These are phyloP conservation scores for Geranium incanum DNA, from an alignment of 441 rosid genomes.

Conservation along the genomic window DNA sequence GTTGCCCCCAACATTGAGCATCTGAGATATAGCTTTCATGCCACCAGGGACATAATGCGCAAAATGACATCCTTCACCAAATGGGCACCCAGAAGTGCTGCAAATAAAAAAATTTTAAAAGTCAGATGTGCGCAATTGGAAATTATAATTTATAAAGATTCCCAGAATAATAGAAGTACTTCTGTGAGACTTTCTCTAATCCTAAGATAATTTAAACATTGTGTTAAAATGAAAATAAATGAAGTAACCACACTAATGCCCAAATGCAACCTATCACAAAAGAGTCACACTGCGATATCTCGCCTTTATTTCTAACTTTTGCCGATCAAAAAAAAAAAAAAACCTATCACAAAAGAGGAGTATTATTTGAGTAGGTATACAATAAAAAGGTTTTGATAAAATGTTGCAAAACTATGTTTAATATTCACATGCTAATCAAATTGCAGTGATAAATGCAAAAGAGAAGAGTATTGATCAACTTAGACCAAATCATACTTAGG, in stretches of 20 bases:
- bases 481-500: background rate
- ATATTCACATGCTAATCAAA: background rate
- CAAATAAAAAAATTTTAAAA: slow-evolving; percentile 8
- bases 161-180: background rate
- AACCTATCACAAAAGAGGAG: background rate
- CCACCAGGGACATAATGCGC: slow-evolving; percentile 94
- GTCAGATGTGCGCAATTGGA: background rate
- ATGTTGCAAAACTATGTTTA: background rate
- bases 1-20: slow-evolving; percentile 46
- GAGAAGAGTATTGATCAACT: background rate
- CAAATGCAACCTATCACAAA: background rate
- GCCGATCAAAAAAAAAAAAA: too few species aligned
- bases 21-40: slow-evolving; percentile 65
- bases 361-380: background rate
- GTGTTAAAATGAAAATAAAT: background rate
- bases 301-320: too few species aligned
- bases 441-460: background rate
- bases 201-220: background rate
- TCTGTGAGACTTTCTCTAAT: background rate
- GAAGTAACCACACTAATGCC: background rate
- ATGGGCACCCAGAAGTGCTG: slow-evolving; percentile 96
- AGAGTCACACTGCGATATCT: too few species aligned
- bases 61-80: slow-evolving; percentile 94
- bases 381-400: background rate
- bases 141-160: too few species aligned